These are phyloP conservation scores for Castanea mollissima DNA, from an alignment of 306 rosid genomes.

Conservation along the genomic window DNA sequence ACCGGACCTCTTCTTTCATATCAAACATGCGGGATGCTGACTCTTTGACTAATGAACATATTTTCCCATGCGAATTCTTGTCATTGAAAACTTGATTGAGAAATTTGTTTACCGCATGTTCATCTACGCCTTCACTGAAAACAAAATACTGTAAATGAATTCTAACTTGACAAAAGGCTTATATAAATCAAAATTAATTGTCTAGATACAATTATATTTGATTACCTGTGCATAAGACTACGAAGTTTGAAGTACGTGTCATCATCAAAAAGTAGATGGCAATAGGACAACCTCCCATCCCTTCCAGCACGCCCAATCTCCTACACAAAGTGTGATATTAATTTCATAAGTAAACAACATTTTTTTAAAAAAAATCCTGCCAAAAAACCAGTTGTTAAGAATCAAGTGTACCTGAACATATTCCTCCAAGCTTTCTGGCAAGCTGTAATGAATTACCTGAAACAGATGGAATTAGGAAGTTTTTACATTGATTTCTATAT, in stretches of 20 bases:
- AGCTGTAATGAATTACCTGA: conserved; percentile 92
- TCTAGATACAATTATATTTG: conserved; percentile 5
- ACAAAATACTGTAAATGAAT: conserved; percentile 21
- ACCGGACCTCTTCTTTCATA: conserved; percentile 89
- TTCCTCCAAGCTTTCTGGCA: conserved; percentile 95
- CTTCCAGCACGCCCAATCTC: conserved; percentile 95
- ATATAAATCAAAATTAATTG: neutral
- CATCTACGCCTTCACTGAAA: conserved; percentile 91
- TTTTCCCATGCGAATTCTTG: conserved; percentile 52
- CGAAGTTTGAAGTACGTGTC: conserved; percentile 78
- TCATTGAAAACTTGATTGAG: conserved; percentile 63
- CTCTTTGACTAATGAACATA: conserved; percentile 68
- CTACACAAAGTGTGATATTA: conserved; percentile 37
- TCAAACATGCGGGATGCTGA: conserved; percentile 82
- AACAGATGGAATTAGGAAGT: conserved; percentile 20
- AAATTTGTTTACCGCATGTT: conserved; percentile 75
- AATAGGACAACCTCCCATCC: conserved; percentile 82
- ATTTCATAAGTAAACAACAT: conserved; percentile 14
- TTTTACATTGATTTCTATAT: conserved; percentile 13
- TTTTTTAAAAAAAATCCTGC: neutral
- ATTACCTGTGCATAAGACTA: conserved; percentile 82
- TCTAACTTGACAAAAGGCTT: neutral
- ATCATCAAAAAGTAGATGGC: conserved; percentile 82
- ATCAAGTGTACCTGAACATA: conserved; percentile 77
- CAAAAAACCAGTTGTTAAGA: conserved; percentile 13